Evolutionary conservation across 78 protist genomes (phyloP).

Genomic region (Pelomyxa schiedti): DNA sequence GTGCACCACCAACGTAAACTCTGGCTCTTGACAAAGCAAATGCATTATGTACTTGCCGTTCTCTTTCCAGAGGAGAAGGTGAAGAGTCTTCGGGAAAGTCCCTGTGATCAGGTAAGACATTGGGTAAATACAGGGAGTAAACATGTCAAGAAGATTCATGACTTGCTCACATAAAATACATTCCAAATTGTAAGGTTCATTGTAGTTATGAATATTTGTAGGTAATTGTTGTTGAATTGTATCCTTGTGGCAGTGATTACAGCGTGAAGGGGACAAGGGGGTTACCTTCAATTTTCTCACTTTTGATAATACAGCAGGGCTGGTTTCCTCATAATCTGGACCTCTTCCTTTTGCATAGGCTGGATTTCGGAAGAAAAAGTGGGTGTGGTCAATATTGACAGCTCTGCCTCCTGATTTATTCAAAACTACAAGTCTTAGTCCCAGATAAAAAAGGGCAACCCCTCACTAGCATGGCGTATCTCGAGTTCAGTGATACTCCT

Average conservation of each 20-base stretch:
- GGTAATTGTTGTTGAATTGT: background rate
- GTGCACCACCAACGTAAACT: constrained; percentile 1
- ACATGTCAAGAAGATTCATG: background rate
- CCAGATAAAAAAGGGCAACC: no score
- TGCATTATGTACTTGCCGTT: background rate
- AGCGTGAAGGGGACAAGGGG: no score
- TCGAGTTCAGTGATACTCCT: constrained; percentile 1
- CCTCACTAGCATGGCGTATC: no score
- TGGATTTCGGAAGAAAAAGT: background rate
- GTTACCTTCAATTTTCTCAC: background rate
- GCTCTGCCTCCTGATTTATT: no score
- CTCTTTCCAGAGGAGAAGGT: background rate
- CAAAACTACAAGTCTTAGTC: no score
- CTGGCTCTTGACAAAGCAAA: background rate
- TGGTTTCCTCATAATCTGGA: background rate
- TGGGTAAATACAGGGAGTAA: background rate
- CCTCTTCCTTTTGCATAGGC: background rate
- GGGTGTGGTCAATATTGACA: no score
- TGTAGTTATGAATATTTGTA: background rate
- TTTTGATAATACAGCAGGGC: no score
- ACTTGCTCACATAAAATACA: no score
- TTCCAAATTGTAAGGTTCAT: no score
- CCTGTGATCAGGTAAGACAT: background rate
- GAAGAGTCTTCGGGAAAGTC: constrained; percentile 1
- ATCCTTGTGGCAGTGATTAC: no score